Evolutionary conservation across 225 moss, liverwort and hornwort species (phyloP), one percentile per base, ranked within the genome.

Genomic region (Antitrichia curtipendula): DNA sequence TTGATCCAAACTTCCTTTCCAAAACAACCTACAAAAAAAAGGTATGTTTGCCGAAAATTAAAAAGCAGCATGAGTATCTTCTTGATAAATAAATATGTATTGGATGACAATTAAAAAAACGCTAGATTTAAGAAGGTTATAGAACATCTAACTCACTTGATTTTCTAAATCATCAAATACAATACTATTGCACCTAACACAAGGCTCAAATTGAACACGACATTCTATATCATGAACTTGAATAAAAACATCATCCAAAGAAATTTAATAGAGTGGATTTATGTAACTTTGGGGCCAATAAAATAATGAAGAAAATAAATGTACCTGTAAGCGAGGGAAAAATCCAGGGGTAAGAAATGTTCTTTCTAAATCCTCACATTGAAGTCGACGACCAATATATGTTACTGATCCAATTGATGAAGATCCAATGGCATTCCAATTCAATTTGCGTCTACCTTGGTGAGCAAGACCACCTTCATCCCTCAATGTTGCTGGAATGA

Each of bases 11-110:
- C 25, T 64, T 36, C 17, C 16, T 23, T 49, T 81, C 64, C 23
- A 64, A 16, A 49, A 64, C 81, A 34, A 81, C 84, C 45, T 80
- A 41, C 2, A n/a, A 3, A 5, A 11, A 6, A 28, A 45, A 27
- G 0, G 10, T 6, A 29, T 71, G 28, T 17, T 1, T 0, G 0
- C n/a, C n/a, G n/a, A n/a, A 31, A 29, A 29, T 6, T 6, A 17
- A 47, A n/a, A 72, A 29, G 16, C 10, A 45, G 45, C 3, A 45
- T 10, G 2, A 45, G 0, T 28, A 28, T 17, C 10, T 10, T 16
- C 1, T 1, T 3, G 2, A 15, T 16, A 70, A 10, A 6, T 0
- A 10, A 43, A 10, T 6, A 45, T 1, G 1, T 4, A 0, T 10
- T 3, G 1, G 4, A 47, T 73, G 73, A n/a, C n/a, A n/a, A n/a